Evolutionary conservation across 306 rosid genomes (phyloP), one percentile per base, ranked within the genome.

Genomic region (Pyrus betulifolia): DNA sequence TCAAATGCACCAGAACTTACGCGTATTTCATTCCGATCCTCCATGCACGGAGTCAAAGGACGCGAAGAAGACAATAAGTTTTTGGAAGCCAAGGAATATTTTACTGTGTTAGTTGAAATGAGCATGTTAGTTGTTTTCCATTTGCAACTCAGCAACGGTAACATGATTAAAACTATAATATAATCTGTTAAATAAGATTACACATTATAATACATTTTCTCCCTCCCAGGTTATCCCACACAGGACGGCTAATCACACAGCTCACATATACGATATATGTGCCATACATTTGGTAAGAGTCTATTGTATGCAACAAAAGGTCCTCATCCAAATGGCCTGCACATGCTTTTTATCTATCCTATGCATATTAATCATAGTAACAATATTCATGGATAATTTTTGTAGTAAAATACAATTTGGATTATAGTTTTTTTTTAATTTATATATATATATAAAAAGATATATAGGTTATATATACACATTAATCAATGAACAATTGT

Each of bases 61-160:
- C 44, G 82, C 81, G 70, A 57, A 69, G 46, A 69, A 72, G 78
- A 82, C 84, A 74, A 71, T 65, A 61, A 45, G 44, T 69, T 55
- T 62, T 71, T 62, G 68, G 45, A 55, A 8, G 66, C 73, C 78
- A 70, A 45, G 31, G 60, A 8, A 31, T 58, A 42, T 76, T 83
- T 70, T 46, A 52, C 2, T 55, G 66, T 52, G 61, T 76, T 71
- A 55, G 77, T 77, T 61, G 69, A 49, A 59, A 67, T 75, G 68
- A 77, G 70, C 85, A 74, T 83, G 82, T 72, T 75, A 60, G 79
- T 84, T 85, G 88, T 68, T 77, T 73, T 74, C 86, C 85, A 84
- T 72, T 78, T 66, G 81, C 71, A 65, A 85, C 85, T 77, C 70
- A 71, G 76, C 63, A 78, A 86, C 88, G 84, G 84, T 68, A 73